These are phyloP conservation scores for Berkeleyomyces basicola DNA, from an alignment of 2,329 filamentous ascomycete species.

Conservation along the genomic window DNA sequence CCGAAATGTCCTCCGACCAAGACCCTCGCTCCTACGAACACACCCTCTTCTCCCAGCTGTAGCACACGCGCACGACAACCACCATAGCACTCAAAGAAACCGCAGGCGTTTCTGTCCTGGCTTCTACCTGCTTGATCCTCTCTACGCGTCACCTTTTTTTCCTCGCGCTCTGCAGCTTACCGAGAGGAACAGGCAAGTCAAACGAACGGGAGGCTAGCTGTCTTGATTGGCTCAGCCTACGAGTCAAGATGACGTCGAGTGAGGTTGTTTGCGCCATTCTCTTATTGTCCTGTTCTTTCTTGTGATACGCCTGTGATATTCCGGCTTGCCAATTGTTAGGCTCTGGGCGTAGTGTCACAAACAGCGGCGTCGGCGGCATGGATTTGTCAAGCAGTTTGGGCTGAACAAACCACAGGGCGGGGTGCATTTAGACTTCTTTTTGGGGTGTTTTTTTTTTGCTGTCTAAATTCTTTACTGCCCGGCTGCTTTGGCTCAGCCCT, in stretches of 20 bases:
- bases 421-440: background rate
- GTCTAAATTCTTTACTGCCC: background rate
- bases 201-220: background rate
- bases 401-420: background rate
- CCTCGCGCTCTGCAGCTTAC: background rate
- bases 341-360: background rate
- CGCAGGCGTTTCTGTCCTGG: background rate
- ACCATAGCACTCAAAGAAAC: too few species aligned
- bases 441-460: background rate
- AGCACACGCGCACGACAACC: too few species aligned
- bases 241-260: conserved; percentile 2
- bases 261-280: background rate
- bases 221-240: conserved; percentile 1
- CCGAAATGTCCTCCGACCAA: background rate
- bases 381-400: background rate
- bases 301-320: background rate
- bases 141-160: background rate
- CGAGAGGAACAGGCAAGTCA: background rate
- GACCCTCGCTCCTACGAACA: background rate
- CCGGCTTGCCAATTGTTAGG: background rate
- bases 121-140: background rate
- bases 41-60: background rate
- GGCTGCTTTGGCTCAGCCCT: background rate
- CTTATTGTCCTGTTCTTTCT: background rate
- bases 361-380: background rate